Evolutionary conservation across 2,329 filamentous ascomycete species (phyloP), one percentile per base, ranked within the genome.

Genomic region (Penicillium fuscoglaucum): DNA sequence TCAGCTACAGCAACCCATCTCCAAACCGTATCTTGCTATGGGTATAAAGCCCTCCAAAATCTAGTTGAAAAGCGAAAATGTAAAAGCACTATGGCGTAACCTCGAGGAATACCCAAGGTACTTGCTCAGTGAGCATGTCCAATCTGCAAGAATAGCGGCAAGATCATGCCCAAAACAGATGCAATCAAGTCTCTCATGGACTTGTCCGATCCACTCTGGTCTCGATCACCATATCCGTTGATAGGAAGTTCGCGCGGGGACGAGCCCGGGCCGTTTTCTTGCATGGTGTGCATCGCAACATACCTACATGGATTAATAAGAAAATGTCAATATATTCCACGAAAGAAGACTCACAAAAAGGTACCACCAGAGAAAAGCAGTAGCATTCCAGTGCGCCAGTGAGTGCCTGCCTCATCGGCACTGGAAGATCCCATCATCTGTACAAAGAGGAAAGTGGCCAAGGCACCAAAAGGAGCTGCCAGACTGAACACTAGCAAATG

Each of bases 271-370:
- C 72, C 72, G 53, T 77, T 78, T 69, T 96, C 93, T 72, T 96
- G 90, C 91, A 98, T 96, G 0, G 93, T 92, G 72, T 99, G 95
- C 93, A 98, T 97, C 1, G 95, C 95, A 44, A 99, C 95, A 70
- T 98, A 96, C 67, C 91, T 96, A 62, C 15, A 49, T 2, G 21
- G 10, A 46, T 48, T 9, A 59, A 65, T 51, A 63, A 61, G 28
- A 29, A 64, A 47, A 67, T 52, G 21, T 35, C 6, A 55, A 12
- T 37, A 52, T n/a, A 17, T 13, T 43, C 33, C 17, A 1, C 15
- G 19, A 59, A 17, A 39, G 46, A 21, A 33, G 44, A 81, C 90
- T 84, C 79, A 97, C 89, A 99, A 77, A 72, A 99, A 99, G 0
- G 95, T 99, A 17, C 95, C 95, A 0, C 90, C 95, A 0, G 91